Conservation (phyloP, 768 basidiomycete genomes). For the Lactifluus volemus region DNA sequence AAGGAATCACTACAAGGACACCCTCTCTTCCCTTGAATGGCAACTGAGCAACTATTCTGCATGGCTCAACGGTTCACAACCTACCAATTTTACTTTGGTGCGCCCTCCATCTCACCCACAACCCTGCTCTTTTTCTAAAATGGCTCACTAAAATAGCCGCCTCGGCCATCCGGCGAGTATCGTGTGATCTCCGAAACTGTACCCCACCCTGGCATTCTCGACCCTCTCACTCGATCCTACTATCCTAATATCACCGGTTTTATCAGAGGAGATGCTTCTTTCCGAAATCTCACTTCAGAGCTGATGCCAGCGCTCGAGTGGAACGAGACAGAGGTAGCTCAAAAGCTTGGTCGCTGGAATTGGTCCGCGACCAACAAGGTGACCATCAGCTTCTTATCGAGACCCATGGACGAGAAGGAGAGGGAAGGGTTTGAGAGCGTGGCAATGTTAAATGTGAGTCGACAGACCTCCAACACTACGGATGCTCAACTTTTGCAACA, state of each 20-base stretch:
- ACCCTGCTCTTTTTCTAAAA: constrained; percentile 3
- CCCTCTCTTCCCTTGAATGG: constrained; percentile 46
- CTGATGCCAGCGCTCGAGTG: constrained; percentile 33
- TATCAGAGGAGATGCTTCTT: constrained; percentile 51
- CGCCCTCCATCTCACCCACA: constrained; percentile 17
- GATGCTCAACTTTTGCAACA: neutral
- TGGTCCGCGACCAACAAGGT: constrained; percentile 59
- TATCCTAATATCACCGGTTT: constrained; percentile 75
- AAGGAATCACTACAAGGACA: constrained; percentile 56
- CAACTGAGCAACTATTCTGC: constrained; percentile 67
- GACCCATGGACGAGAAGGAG: constrained; percentile 33
- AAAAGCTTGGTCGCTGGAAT: constrained; percentile 52
- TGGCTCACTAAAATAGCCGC: constrained; percentile 33
- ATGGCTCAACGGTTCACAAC: constrained; percentile 60
- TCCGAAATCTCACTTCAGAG: constrained; percentile 45
- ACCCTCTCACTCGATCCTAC: constrained; percentile 46
- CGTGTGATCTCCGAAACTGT: constrained; percentile 44
- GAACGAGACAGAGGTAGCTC: constrained; percentile 42
- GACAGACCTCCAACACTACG: neutral
- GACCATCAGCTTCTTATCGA: constrained; percentile 59
- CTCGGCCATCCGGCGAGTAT: constrained; percentile 33
- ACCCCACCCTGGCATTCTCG: constrained; percentile 35
- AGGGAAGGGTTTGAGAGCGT: constrained; percentile 34
- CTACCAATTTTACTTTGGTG: constrained; percentile 56
- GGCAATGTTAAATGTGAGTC: constrained; percentile 57